Percentiles rank a stretch among this genome's conserved stretches.
Conservation (phyloP, 2,329 filamentous ascomycete species). For the Geosmithia flava region DNA sequence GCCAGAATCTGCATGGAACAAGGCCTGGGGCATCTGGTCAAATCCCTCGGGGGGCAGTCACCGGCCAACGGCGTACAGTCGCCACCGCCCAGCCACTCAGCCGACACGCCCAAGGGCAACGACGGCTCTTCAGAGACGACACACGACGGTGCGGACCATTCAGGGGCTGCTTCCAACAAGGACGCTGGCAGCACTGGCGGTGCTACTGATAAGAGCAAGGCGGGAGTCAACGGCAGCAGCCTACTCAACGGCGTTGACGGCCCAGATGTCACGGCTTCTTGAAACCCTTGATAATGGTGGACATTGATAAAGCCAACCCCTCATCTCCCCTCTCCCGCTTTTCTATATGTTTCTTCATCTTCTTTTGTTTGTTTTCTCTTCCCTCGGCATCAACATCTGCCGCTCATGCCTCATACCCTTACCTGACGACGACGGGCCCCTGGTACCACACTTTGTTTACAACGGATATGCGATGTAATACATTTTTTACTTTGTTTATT, state of each 20-base stretch:
- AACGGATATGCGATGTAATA: not conserved
- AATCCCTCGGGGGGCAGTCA: conserved; percentile 28
- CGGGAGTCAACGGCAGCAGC: not conserved
- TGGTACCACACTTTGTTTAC: not conserved
- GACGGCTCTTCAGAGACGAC: conserved; percentile 16
- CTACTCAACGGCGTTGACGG: not conserved
- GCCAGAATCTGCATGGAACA: conserved; percentile 41
- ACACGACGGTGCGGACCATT: not conserved
- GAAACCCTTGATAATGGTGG: not conserved
- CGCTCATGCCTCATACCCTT: not conserved
- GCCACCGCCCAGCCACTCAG: conserved; percentile 28
- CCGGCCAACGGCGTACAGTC: conserved; percentile 34
- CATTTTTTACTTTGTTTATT: not conserved
- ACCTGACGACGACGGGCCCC: not conserved
- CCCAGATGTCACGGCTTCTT: not conserved
- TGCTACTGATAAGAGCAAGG: not conserved
- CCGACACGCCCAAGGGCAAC: conserved; percentile 9
- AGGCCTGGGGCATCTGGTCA: conserved; percentile 40
- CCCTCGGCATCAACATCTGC: not conserved
- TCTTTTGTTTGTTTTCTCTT: not conserved
- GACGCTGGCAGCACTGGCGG: not conserved
- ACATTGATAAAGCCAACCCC: not conserved
- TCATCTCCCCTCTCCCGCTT: not conserved
- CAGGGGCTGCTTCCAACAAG: not conserved
- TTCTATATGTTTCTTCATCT: not conserved